A percentile compares a stretch with the other conserved stretches of the same genome.
These are phyloP conservation scores for Malassezia japonica DNA, from an alignment of 1,284 basidiomycete species.

Conservation along the genomic window DNA sequence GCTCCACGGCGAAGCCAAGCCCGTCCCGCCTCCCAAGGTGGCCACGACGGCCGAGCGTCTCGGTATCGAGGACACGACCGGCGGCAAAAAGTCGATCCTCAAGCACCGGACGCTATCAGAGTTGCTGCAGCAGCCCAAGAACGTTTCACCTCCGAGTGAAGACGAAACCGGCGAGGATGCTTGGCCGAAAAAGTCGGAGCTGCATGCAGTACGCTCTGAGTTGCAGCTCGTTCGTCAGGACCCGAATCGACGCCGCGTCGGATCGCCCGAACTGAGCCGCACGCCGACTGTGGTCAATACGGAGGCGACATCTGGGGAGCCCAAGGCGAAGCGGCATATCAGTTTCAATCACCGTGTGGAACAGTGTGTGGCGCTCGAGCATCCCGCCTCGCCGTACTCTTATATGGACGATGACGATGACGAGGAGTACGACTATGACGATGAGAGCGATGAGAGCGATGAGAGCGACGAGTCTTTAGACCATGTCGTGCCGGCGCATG, in stretches of 20 bases:
- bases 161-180: not conserved
- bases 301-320: not conserved
- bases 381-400: conserved; percentile 20
- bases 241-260: not conserved
- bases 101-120: conserved; percentile 90
- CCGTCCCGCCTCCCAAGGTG: conserved; percentile 54
- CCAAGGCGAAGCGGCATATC: conserved; percentile 63
- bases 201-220: not conserved
- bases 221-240: not conserved
- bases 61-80: conserved; percentile 50
- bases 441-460: conserved; percentile 38
- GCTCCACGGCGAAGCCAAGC: conserved; percentile 61
- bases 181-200: not conserved
- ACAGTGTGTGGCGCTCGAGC: conserved; percentile 83
- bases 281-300: not conserved
- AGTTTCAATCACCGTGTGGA: conserved; percentile 97
- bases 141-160: not conserved
- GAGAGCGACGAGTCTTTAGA: conserved; percentile 22
- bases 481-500: not conserved
- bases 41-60: conserved; percentile 54
- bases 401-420: conserved; percentile 41
- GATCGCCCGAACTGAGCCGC: not conserved
- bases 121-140: conserved; percentile 58
- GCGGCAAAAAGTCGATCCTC: conserved; percentile 69
- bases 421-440: conserved; percentile 50